A percentile compares a stretch with the other conserved stretches of the same genome.
Evolutionary conservation across 257 asterid species (phyloP).

Genomic region (Schizonepeta tenuifolia): DNA sequence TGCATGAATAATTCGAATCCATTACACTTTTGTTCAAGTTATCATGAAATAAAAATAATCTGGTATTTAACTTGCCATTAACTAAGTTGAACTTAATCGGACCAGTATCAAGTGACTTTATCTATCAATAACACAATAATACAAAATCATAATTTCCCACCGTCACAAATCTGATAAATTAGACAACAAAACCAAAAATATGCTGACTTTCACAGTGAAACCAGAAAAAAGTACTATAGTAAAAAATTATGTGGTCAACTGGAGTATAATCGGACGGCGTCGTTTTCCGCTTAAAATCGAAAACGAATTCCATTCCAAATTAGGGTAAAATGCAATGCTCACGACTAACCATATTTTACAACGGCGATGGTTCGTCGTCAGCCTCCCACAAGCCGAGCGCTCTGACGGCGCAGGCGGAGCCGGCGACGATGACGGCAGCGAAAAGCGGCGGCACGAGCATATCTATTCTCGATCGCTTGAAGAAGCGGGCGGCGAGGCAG

Average conservation of each 20-base stretch:
- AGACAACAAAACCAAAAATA: neutral
- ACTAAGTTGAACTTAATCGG: neutral
- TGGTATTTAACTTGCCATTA: neutral
- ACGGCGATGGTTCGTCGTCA: slow-evolving; percentile 38
- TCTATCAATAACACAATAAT: neutral
- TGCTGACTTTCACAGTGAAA: neutral
- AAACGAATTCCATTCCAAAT: neutral
- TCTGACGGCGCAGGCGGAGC: slow-evolving; percentile 59
- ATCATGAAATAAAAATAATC: too few species aligned
- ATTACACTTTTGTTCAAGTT: neutral
- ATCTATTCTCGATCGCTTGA: slow-evolving; percentile 52
- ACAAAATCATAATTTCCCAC: neutral
- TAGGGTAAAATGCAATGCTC: slow-evolving; percentile 7
- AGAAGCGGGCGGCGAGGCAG: slow-evolving; percentile 47
- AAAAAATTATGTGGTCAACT: neutral
- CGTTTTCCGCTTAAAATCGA: neutral
- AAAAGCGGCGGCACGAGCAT: slow-evolving; percentile 61
- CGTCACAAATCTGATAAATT: neutral
- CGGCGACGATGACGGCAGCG: slow-evolving; percentile 56
- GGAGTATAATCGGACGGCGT: neutral
- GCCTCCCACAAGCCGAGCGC: slow-evolving; percentile 63
- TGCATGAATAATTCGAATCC: too few species aligned
- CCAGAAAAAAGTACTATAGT: neutral
- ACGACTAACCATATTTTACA: slow-evolving; percentile 11
- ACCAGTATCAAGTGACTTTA: too few species aligned